Evolutionary conservation across 1,284 basidiomycete genomes (phyloP).

Genomic region (Puccinia brachypodii): DNA sequence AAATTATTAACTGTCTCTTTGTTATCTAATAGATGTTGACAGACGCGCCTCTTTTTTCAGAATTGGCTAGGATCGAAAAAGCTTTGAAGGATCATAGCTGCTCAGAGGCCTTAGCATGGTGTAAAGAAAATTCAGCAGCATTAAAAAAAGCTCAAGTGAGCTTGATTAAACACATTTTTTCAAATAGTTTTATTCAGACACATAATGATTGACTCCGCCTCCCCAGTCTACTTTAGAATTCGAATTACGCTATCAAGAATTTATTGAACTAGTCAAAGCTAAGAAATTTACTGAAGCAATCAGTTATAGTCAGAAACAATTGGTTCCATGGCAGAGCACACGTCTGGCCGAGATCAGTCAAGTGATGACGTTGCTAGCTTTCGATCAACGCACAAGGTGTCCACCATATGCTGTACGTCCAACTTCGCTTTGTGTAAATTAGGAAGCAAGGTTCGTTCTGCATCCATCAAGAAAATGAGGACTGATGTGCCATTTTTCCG

Average conservation of each 20-base stretch:
- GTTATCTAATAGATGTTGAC: conserved; percentile 65
- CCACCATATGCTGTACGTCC: conserved; percentile 61
- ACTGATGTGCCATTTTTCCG: neutral
- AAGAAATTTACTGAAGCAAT: conserved; percentile 76
- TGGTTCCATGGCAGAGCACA: conserved; percentile 73
- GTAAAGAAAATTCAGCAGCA: conserved; percentile 88
- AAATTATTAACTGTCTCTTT: too few relatives aligned
- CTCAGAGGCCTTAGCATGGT: conserved; percentile 87
- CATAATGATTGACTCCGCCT: neutral
- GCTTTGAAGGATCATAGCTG: conserved; percentile 75
- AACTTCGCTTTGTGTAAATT: neutral
- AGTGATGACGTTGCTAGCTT: conserved; percentile 74
- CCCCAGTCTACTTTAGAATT: conserved; percentile 88
- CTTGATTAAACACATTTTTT: conserved; percentile 25
- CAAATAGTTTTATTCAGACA: too few relatives aligned
- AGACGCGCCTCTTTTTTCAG: conserved; percentile 72
- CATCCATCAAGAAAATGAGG: neutral
- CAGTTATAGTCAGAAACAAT: conserved; percentile 75
- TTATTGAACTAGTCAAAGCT: conserved; percentile 80
- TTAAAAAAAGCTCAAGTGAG: conserved; percentile 73
- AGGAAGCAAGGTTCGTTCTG: neutral
- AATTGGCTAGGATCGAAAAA: conserved; percentile 78
- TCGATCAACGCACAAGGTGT: conserved; percentile 67
- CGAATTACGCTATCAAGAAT: conserved; percentile 90
- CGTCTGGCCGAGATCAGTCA: conserved; percentile 74